A percentile compares a stretch with the other conserved stretches of the same genome.
phyloP scores from a whole-genome alignment of 2,329 filamentous ascomycete species.

The Rhynchosporium secalis region DNA sequence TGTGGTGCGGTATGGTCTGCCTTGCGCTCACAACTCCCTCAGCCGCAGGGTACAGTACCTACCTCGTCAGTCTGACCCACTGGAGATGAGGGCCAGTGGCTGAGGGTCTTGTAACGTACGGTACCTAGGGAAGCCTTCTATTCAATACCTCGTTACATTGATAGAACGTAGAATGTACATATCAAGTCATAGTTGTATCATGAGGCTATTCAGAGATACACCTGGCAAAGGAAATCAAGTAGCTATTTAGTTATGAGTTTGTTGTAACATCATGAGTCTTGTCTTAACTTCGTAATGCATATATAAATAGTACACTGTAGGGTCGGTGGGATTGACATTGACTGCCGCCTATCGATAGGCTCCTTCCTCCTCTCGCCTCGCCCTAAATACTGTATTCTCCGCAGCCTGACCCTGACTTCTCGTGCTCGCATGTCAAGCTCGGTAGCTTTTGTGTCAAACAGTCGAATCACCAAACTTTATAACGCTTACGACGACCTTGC shows the following conservation, averaged over 20 bases:
- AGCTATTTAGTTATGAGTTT: too few relatives aligned
- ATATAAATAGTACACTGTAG: background rate
- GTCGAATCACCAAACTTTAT: background rate
- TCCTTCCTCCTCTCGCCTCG: slow-evolving; percentile 1
- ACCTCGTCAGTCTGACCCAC: background rate
- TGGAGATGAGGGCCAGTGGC: slow-evolving; percentile 17
- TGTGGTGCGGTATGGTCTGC: slow-evolving; percentile 2
- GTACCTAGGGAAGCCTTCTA: background rate
- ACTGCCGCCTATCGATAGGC: slow-evolving; percentile 14
- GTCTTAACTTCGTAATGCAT: background rate
- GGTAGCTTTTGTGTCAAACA: too few relatives aligned
- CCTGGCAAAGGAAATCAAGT: background rate
- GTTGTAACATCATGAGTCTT: too few relatives aligned
- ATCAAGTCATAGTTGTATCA: background rate
- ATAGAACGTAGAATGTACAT: background rate
- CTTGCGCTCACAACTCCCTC: slow-evolving; percentile 9
- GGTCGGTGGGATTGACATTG: background rate
- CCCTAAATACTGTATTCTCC: slow-evolving; percentile 5
- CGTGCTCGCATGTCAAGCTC: background rate
- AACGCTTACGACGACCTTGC: background rate
- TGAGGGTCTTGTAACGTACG: slow-evolving; percentile 5
- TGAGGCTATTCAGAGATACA: slow-evolving; percentile 7
- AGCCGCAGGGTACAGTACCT: slow-evolving; percentile 9
- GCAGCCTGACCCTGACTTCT: background rate
- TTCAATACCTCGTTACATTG: background rate